Evolutionary conservation across 2,329 filamentous ascomycete species (phyloP).

Genomic region (Colletotrichum higginsianum): DNA sequence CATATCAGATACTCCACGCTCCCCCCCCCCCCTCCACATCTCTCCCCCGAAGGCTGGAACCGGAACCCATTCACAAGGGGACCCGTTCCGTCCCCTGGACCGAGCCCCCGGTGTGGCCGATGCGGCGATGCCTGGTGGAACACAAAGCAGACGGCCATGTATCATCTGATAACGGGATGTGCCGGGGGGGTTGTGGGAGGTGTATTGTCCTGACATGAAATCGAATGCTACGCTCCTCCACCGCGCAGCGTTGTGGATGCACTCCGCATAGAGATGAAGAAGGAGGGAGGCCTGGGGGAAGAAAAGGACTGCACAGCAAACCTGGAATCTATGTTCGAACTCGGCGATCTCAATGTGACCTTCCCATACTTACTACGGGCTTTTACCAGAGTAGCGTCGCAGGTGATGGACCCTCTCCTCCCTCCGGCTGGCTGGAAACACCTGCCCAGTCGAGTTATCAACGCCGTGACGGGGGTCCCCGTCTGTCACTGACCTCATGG

Average conservation of each 20-base stretch:
- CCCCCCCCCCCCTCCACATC: too few species aligned
- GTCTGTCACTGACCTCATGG: neutral
- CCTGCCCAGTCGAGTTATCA: conserved; percentile 36
- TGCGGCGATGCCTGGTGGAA: neutral
- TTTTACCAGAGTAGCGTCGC: conserved; percentile 30
- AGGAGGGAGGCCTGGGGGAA: too few species aligned
- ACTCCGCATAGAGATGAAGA: conserved; percentile 7
- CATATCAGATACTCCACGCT: conserved; percentile 15
- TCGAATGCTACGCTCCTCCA: conserved; percentile 16
- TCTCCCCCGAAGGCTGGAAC: conserved; percentile 1
- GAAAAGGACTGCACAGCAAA: neutral
- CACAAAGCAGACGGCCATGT: conserved; percentile 1
- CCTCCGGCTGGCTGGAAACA: conserved; percentile 30
- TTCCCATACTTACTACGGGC: conserved; percentile 6
- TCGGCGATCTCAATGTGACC: conserved; percentile 35
- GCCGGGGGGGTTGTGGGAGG: conserved; percentile 7
- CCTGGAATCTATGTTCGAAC: conserved; percentile 7
- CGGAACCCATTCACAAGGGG: conserved; percentile 15
- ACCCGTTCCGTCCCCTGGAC: conserved; percentile 16
- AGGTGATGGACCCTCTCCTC: neutral
- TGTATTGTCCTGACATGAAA: conserved; percentile 19
- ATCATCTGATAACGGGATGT: conserved; percentile 33
- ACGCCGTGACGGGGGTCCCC: neutral
- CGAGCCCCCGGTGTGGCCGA: conserved; percentile 28
- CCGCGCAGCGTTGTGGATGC: conserved; percentile 21